Evolutionary conservation across 2,329 filamentous ascomycete genomes (phyloP).

Genomic region (Aspergillus luchuensis): DNA sequence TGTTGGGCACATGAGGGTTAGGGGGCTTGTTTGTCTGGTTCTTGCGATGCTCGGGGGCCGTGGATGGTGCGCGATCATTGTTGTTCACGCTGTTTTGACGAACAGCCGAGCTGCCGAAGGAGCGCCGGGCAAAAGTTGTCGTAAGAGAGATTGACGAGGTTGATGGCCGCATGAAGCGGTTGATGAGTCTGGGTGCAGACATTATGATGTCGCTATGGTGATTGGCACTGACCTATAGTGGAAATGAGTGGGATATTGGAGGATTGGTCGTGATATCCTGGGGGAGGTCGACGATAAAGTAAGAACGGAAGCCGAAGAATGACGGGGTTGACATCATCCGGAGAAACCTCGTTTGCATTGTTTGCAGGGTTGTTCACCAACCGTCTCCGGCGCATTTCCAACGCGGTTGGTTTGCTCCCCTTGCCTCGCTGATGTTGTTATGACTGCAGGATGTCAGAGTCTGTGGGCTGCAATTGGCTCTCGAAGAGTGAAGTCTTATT

Average conservation of each 20-base stretch:
- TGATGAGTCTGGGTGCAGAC: constrained; percentile 49
- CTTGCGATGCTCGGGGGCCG: constrained; percentile 56
- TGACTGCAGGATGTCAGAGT: background rate
- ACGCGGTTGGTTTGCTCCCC: constrained; percentile 5
- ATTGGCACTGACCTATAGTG: constrained; percentile 1
- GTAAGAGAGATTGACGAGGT: constrained; percentile 27
- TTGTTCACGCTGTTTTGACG: constrained; percentile 46
- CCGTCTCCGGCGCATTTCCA: constrained; percentile 16
- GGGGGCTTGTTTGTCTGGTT: constrained; percentile 59
- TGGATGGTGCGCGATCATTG: constrained; percentile 56
- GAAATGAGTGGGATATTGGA: background rate
- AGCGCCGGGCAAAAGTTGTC: constrained; percentile 27
- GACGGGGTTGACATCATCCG: constrained; percentile 43
- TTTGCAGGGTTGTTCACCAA: constrained; percentile 34
- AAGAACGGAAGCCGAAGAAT: constrained; percentile 14
- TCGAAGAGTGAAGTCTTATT: background rate
- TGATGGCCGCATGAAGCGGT: constrained; percentile 49
- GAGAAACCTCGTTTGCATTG: constrained; percentile 37
- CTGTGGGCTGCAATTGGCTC: background rate
- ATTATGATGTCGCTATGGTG: constrained; percentile 36
- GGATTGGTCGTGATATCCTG: background rate
- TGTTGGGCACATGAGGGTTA: constrained; percentile 66
- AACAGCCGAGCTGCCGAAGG: constrained; percentile 36
- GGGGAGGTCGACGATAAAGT: background rate
- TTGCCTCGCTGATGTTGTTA: background rate